Evolutionary conservation across 2,329 filamentous ascomycete species (phyloP), one percentile per base, ranked within the genome.

Genomic region (Exophiala dermatitidis): DNA sequence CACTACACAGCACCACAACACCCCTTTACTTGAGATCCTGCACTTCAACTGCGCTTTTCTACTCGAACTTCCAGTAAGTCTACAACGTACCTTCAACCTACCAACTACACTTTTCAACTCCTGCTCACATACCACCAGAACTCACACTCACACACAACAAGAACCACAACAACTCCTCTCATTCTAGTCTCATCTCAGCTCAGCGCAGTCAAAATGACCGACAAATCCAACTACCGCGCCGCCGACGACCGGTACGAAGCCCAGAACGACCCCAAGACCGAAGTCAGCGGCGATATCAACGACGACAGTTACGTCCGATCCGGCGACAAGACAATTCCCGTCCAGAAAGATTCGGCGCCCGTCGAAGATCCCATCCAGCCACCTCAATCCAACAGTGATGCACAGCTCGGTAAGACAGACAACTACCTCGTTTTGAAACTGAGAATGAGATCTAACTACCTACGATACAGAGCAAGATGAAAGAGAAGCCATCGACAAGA

Each of bases 171-270:
- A 19, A 19, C 19, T 19, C 1, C 19, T 19, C 19, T 1, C 19
- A 19, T 2, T 19, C 19, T 19, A 2, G 1, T 19, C 19, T 19
- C 19, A 19, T 19, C 19, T 1, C 19, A 19, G 19, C 2, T 2
- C 10, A 38, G 6, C 36, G 4, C 28, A n/a, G 6, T 19, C 32
- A 48, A 36, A 38, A 48, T 48, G 45, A 48, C 45, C 32, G 45
- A 37, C 19, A 48, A 28, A 28, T 45, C 42, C n/a, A 45, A 45
- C 28, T 45, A 37, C 44, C 44, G 44, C 19, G 44, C 44, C 44
- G 44, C 29, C 44, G 44, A 46, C 44, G 44, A 46, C 44, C 26
- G 32, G 7, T 48, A 48, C n/a, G 45, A 48, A 19, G 45, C 45
- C 26, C 45, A 37, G n/a, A 48, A 48, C 33, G 45, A 48, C n/a